Evolutionary conservation across 2,329 filamentous ascomycete species (phyloP), one percentile per base, ranked within the genome.

Genomic region (Fusarium piperis): DNA sequence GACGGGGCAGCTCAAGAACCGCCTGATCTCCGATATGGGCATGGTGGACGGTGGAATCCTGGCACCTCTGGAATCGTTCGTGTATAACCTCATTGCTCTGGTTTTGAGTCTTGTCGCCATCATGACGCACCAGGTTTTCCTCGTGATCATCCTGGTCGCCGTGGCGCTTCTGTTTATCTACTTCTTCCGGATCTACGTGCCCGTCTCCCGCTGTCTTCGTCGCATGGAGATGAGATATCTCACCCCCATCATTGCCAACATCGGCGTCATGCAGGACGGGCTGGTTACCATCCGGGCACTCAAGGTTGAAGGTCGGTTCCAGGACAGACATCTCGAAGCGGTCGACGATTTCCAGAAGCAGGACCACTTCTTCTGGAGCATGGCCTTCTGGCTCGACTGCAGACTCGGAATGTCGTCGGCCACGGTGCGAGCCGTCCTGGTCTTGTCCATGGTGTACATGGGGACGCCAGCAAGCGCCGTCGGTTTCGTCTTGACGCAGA

Each of bases 331-430:
- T 59, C 91, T 98, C 35, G 84, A 87, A 3, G 94, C 94, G 0
- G 94, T 94, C 0, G 94, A 97, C 77, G 90, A 91, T 18, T 97
- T 97, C 78, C 95, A 97, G 79, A 94, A 94, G 78, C 96, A 97
- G 88, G 95, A 98, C 76, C 95, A 98, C 79, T 97, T 97, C 82
- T 97, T 97, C 82, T 97, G 94, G 92, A 93, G 91, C 65, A 86
- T 97, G 46, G 94, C 97, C 72, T 90, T 90, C 9, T 97, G 94
- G 94, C 85, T 97, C 3, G 91, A 91, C 78, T 94, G 92, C 76
- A 90, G 94, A 13, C 95, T 96, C 62, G 76, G 79, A 58, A 71
- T 79, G 44, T 76, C 79, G 7, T 94, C 94, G 0, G 92, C 92
- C 0, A 78, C 88, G 4, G 93, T 93, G 9, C 94, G 93, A 0